These are phyloP conservation scores for Podospora anserina DNA, from an alignment of 495 filamentous ascomycete species.

Conservation along the genomic window DNA sequence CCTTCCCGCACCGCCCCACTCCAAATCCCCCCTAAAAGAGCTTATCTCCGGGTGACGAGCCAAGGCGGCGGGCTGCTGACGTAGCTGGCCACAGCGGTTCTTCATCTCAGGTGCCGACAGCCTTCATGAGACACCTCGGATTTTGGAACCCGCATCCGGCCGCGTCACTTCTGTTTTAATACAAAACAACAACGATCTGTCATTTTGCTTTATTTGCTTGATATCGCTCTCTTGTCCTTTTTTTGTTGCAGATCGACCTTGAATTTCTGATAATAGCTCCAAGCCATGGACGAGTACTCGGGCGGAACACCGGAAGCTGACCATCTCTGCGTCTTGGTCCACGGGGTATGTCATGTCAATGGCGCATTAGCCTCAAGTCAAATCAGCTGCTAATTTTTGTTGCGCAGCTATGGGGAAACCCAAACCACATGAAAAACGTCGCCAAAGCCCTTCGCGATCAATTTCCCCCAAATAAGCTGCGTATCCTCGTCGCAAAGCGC, in stretches of 20 bases:
- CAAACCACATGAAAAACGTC: constrained; percentile 71
- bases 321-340: constrained; percentile 92
- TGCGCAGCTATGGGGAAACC: constrained; percentile 84
- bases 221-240: neutral
- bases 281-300: constrained; percentile 36
- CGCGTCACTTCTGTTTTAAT: neutral
- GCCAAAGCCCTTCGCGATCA: constrained; percentile 63
- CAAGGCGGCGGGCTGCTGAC: neutral
- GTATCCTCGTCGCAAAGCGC: constrained; percentile 72
- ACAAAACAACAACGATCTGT: neutral
- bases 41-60: constrained; percentile 5
- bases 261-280: neutral
- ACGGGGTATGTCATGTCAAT: constrained; percentile 61
- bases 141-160: neutral
- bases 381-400: constrained; percentile 25
- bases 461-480: constrained; percentile 60
- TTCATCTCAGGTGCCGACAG: neutral
- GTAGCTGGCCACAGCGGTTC: neutral
- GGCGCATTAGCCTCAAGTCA: neutral
- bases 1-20: neutral
- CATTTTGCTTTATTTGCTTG: neutral
- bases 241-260: neutral
- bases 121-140: neutral
- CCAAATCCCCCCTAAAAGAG: neutral
- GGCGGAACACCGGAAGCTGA: constrained; percentile 45